phyloP scores from a whole-genome alignment of 2,329 filamentous ascomycete species.

The Podosphaera fusca region DNA sequence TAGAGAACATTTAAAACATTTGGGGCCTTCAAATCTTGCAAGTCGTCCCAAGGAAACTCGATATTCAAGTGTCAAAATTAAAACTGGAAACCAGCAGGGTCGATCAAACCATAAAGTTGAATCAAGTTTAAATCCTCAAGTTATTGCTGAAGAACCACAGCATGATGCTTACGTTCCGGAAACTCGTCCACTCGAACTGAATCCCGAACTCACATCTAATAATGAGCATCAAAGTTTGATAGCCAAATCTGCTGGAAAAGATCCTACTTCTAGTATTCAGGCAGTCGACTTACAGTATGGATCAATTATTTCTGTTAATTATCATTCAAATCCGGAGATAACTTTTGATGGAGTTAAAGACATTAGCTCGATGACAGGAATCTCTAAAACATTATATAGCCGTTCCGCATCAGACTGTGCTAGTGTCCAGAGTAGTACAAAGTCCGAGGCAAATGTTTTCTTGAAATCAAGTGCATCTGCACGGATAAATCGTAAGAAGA shows the following conservation, averaged over 20 bases:
- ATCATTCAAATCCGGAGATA: neutral
- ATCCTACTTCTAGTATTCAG: slow-evolving; percentile 42
- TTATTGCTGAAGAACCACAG: neutral
- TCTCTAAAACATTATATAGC: neutral
- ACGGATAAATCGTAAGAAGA: slow-evolving; percentile 15
- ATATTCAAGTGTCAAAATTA: slow-evolving; percentile 43
- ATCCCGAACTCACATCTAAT: too few species aligned
- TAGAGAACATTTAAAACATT: slow-evolving; percentile 37
- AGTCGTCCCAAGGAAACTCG: slow-evolving; percentile 38
- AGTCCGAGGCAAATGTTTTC: slow-evolving; percentile 13
- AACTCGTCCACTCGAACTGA: neutral
- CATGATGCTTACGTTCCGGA: neutral
- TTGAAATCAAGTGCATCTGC: slow-evolving; percentile 14
- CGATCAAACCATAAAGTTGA: slow-evolving; percentile 4
- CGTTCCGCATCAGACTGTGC: slow-evolving; percentile 5
- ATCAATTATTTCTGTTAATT: slow-evolving; percentile 15
- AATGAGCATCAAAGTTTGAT: neutral
- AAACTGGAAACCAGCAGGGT: slow-evolving; percentile 19
- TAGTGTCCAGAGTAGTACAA: slow-evolving; percentile 8
- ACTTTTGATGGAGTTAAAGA: neutral
- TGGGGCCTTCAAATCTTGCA: slow-evolving; percentile 44
- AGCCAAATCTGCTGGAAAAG: slow-evolving; percentile 24
- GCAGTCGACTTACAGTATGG: slow-evolving; percentile 34
- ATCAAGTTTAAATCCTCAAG: neutral
- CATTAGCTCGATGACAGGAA: too few species aligned